Evolutionary conservation across 1,284 basidiomycete species (phyloP), one percentile per base, ranked within the genome.

Genomic region (Pseudozyma sp.): DNA sequence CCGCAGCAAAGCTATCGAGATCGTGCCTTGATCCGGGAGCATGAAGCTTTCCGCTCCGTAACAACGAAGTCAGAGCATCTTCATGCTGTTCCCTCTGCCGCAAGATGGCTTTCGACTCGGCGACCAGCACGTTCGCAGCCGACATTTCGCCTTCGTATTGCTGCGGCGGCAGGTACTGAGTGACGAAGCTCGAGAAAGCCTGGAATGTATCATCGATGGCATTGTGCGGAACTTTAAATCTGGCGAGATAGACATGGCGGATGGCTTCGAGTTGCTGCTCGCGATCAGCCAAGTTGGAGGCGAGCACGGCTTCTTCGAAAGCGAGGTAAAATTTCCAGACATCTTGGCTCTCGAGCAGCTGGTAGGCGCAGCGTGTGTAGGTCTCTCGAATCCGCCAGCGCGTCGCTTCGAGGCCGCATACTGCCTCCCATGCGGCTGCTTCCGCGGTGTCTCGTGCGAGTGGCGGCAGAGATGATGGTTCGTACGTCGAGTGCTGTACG

Each of bases 71-170:
- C 7, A 79, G 42, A 0, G 55, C 35, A 16, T 77, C 77, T 31
- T 83, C 81, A 53, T 56, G 72, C 33, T 62, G 55, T 50, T 79
- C 76, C 11, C 71, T 55, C 19, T 61, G 60, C 2, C 63, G 50
- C 42, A 54, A 50, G 7, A 62, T 39, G 7, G 44, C 42, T 49
- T 62, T 56, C 4, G 75, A 63, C 4, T 64, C 58, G 16, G 74
- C 67, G 30, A 75, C 72, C 13, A 61, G 31, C 37, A 52, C 54
- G 43, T 79, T 78, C 5, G 80, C 77, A 2, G 72, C 59, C 7
- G 76, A 54, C 74, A 83, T 78, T 24, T 68, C 67, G 39, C 35
- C 19, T 56, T 83, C 82, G 61, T 83, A 83, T 33, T 58, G 70
- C 13, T 75, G 62, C 9, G 79, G 52, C 2, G 78, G 75, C 30